Base-by-base conservation (phyloP, 2,329 filamentous ascomycete genomes). In the Davidsoniella eucalypti region DNA sequence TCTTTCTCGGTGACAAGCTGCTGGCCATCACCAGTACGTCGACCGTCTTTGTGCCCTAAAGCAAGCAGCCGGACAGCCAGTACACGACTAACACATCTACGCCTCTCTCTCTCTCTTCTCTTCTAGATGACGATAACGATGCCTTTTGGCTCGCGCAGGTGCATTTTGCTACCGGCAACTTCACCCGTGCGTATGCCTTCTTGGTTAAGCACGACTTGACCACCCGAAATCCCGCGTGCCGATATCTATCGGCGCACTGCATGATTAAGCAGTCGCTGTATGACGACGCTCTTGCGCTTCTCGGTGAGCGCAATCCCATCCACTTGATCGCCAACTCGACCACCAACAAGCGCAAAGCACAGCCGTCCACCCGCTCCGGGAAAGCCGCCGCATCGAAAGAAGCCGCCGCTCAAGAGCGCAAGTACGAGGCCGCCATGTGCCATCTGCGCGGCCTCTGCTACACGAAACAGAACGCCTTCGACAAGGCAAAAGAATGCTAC, bases 111-210 rank as follows among this genome's bases (percentile, higher is more conserved):
- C 47, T 43, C 26, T 36, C 26, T 29, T 29, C 37, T 26, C 18
- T 16, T 18, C 14, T 48, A 95, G 92, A 88, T 61, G 84, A 90
- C 63, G 87, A 94, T 60, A 82, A 86, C 56, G 92, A 98, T 64
- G 90, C 88, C 39, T 94, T 94, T 62, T 95, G 87, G 83, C 81
- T 98, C 41, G 92, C 92, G n/a, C 90, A 96, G 66, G 87, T 94
- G 37, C 90, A 98, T 66, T 98, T 96, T 67, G 84, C 82, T 47
- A 92, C 87, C 45, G 88, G 87, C 58, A 94, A 96, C 69, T 95
- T 94, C 65, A 92, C 84, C 7, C 84, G 92, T 59, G 88, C 92
- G 2, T 82, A 94, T 59, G 76, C 85, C 21, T 84, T 95, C 56
- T 78, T 98, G 54, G 78, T 81, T 26, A 82, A 86, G 59, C 82